Conservation (phyloP, 495 filamentous ascomycete species). For the Aspergillus biplanus region DNA sequence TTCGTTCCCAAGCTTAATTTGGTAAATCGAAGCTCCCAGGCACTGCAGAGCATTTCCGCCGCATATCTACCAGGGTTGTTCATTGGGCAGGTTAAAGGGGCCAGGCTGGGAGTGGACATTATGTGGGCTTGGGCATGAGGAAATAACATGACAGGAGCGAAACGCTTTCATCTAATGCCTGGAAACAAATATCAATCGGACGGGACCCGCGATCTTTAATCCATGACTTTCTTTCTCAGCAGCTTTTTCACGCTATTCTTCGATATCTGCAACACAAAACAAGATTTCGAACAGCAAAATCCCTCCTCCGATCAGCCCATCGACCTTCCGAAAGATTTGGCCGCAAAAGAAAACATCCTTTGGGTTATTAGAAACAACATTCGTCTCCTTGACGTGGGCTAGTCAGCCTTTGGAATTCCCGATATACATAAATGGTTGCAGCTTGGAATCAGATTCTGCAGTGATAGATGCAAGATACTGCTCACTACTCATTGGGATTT, state of each 20-base stretch:
- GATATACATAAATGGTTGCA: slow-evolving; percentile 27
- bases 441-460: slow-evolving; percentile 25
- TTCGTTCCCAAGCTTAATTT: slow-evolving; percentile 31
- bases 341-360: slow-evolving; percentile 4
- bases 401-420: slow-evolving; percentile 15
- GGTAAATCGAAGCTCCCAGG: slow-evolving; percentile 30
- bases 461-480: slow-evolving; percentile 26
- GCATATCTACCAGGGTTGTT: slow-evolving; percentile 32
- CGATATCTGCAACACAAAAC: neutral
- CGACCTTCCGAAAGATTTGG: slow-evolving; percentile 1
- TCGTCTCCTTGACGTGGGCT: slow-evolving; percentile 19
- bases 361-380: slow-evolving; percentile 3
- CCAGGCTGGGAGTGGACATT: slow-evolving; percentile 25
- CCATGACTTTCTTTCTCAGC: slow-evolving; percentile 5
- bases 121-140: slow-evolving; percentile 26
- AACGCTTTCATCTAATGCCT: slow-evolving; percentile 22
- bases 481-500: slow-evolving; percentile 3
- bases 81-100: slow-evolving; percentile 26
- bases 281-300: neutral
- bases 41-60: slow-evolving; percentile 34
- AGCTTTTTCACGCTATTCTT: slow-evolving; percentile 5
- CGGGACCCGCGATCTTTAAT: slow-evolving; percentile 22
- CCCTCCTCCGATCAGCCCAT: slow-evolving; percentile 5
- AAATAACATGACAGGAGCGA: slow-evolving; percentile 26
- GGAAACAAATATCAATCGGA: slow-evolving; percentile 30